Percentiles rank a stretch among this genome's conserved stretches.
Conservation (phyloP, 805 yeast genomes). For the Allodekkera sacchari region DNA sequence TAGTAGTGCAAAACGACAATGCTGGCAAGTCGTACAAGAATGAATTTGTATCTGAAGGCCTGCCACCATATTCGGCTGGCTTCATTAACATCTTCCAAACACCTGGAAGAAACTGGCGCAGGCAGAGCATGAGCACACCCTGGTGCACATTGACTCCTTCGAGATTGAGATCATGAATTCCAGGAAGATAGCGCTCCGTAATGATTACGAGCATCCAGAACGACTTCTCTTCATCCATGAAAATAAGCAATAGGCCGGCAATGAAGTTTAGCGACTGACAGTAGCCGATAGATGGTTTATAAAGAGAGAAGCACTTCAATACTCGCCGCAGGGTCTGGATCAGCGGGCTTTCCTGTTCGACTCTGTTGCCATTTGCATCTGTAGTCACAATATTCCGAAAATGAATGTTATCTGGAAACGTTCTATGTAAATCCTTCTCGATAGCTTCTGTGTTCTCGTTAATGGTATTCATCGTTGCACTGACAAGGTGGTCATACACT, state of each 20-base stretch:
- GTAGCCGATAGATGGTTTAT: slow-evolving; percentile 87
- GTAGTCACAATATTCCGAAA: slow-evolving; percentile 41
- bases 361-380: slow-evolving; percentile 6
- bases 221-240: slow-evolving; percentile 82
- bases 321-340: slow-evolving; percentile 73
- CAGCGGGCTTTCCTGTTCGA: slow-evolving; percentile 49
- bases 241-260: slow-evolving; percentile 76
- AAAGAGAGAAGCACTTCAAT: slow-evolving; percentile 71
- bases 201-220: slow-evolving; percentile 95
- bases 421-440: slow-evolving; percentile 87
- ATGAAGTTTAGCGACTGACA: slow-evolving; percentile 92
- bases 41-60: slow-evolving; percentile 26
- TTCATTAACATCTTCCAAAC: slow-evolving; percentile 53
- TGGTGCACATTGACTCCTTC: slow-evolving; percentile 96
- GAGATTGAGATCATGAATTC: slow-evolving; percentile 79
- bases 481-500: slow-evolving; percentile 61
- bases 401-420: slow-evolving; percentile 88
- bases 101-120: slow-evolving; percentile 75
- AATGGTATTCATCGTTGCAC: slow-evolving; percentile 42
- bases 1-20: slow-evolving; percentile 83
- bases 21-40: slow-evolving; percentile 79
- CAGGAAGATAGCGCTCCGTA: slow-evolving; percentile 79
- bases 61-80: slow-evolving; percentile 7
- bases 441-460: slow-evolving; percentile 78
- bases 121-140: slow-evolving; percentile 83